phyloP scores from a whole-genome alignment of 2,329 filamentous ascomycete genomes.

The Claviceps sorghi region DNA sequence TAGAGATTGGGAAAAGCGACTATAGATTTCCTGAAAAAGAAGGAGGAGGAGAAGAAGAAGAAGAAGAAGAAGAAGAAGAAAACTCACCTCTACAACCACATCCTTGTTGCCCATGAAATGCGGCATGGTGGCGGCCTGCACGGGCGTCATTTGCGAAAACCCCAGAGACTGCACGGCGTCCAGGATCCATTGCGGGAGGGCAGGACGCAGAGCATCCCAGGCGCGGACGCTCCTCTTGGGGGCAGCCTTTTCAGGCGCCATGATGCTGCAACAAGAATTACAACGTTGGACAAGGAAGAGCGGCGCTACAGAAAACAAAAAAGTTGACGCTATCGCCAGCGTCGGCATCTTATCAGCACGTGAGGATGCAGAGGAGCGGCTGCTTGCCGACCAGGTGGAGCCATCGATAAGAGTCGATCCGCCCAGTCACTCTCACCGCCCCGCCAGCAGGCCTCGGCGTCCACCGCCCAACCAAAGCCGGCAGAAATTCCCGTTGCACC shows the following conservation, averaged over 20 bases:
- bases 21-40: background rate
- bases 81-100: conserved; percentile 64
- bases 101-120: conserved; percentile 84
- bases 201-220: conserved; percentile 25
- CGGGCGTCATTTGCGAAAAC: conserved; percentile 77
- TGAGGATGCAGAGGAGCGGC: conserved; percentile 6
- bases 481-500: conserved; percentile 4
- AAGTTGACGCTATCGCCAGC: conserved; percentile 6
- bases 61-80: background rate
- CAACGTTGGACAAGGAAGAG: background rate
- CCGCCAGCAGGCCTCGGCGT: background rate
- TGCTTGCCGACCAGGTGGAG: no score
- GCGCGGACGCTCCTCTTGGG: conserved; percentile 34
- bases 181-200: conserved; percentile 55
- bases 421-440: no score
- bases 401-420: no score
- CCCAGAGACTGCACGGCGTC: conserved; percentile 75
- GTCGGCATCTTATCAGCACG: conserved; percentile 20
- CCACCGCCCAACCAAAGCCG: conserved; percentile 1
- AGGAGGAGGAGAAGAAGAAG: background rate
- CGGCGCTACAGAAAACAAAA: conserved; percentile 1
- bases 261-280: conserved; percentile 7
- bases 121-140: conserved; percentile 84
- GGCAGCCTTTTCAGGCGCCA: conserved; percentile 19
- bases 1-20: background rate